Base-by-base conservation (phyloP, 2,329 filamentous ascomycete species). In the Emericellopsis cladophorae region DNA sequence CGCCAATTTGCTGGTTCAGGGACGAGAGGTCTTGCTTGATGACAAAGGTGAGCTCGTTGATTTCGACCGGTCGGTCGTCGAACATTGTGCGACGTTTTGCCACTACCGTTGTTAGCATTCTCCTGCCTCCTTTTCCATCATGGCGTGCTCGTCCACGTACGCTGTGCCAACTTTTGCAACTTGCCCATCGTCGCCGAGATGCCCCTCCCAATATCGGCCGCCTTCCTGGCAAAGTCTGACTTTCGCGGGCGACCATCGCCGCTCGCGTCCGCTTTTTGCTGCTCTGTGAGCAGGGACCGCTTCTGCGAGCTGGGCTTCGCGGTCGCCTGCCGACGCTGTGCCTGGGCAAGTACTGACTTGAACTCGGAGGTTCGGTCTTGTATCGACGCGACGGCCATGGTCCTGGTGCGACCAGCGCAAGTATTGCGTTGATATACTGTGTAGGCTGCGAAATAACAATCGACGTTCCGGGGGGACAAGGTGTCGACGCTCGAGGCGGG, bases 291-390 rank as follows among this genome's bases (percentile, higher is more conserved):
- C 39, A 95, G 76, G 34, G 84, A 87, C 57, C 88, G 81, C 50
- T 84, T 77, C 61, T 93, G 85, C 26, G 83, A 72, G 52, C 84
- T 78, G 40, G 82, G 71, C 65, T 93, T 95, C 45, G 76, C 78
- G 10, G 81, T 74, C 26, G 80, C 79, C 54, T 92, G 79, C 48
- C 81, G 76, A 56, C 81, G 84, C 64, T 94, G 87, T 40, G 86
- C 84, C 58, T 94, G 86, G 36, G 76, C 71, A 46, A 96, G 77
- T 54, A 96, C 93, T 48, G 88, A 84, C 59, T 81, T 83, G 73
- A 98, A 98, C 72, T 98, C 92, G 56, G 79, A 75, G 43, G 92
- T 98, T 56, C 92, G 86, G 68, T 98, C 92, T 70, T 98, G 92
- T 60, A 96, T 94, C 40, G 88, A 90, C 45, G 72, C 59, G 56